Base-by-base conservation (phyloP, 305 asterid genomes). In the Andrographis paniculata region DNA sequence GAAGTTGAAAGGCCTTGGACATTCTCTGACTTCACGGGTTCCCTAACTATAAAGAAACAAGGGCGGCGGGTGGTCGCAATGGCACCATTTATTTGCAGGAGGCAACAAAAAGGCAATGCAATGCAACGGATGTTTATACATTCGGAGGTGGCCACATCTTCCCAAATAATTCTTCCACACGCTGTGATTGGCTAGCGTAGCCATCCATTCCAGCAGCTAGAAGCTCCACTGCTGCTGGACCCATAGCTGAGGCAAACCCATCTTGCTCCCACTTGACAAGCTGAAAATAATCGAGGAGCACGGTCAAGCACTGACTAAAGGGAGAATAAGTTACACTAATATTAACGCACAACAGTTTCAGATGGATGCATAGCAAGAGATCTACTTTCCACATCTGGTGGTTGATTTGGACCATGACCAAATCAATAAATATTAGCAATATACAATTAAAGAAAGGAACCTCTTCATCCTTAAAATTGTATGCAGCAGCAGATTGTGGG, bases 141-240 rank as follows among this genome's bases (percentile, higher is more conserved):
- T 86, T 91, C 12, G 99, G 99, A 17, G 99, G 99, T 30, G 96
- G 99, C 99, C 99, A 91, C 27, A 91, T 91, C 72, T 91, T 91
- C 48, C 72, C 95, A 10, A 91, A 83, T 48, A 80, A 43, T 27
- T 82, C 93, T 30, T 91, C 99, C 1, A 91, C 88, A 40, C 94
- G 80, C 54, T 70, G 72, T 12, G 93, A 64, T 56, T 91, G 95
- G 58, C 64, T 69, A 23, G 56, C 76, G 38, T 86, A 83, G 39
- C 99, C 73, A 48, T 91, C 94, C 81, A 91, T 51, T 46, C 98
- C 98, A 1, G 71, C 61, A 31, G 72, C 47, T 41, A 91, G 83
- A 59, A 91, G 98, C 67, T 80, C 92, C 56, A 74, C 82, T 0
- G 95, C 82, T 31, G 96, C 96, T 36, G 98, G 93, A 23, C 96